Evolutionary conservation across 2,329 filamentous ascomycete species (phyloP), one percentile per base, ranked within the genome.

Genomic region (Calonectria ilicicola): DNA sequence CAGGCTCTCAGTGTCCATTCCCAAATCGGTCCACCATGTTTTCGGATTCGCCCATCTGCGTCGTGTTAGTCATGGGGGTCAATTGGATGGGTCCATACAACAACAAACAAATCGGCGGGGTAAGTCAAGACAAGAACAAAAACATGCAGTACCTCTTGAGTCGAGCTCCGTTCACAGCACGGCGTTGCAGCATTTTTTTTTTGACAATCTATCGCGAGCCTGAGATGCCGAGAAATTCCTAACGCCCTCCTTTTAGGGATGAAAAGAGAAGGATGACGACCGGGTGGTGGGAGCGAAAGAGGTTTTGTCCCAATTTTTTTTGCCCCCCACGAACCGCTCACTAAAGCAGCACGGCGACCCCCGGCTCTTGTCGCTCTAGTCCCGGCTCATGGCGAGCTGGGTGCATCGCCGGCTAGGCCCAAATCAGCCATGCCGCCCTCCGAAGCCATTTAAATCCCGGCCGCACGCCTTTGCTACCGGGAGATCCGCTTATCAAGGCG

Each of bases 1-100:
- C 42, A 72, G 26, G n/a, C 56, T 65, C 42, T 72, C 70, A 23
- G 38, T 38, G 65, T 72, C 66, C 65, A 72, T 72, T 7, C 35
- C 70, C 2, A 72, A 51, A 27, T 35, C 62, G n/a, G 58, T 21
- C 70, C 70, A 72, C 70, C 70, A 69, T 21, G 49, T 29, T 38
- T 46, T 65, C 35, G 60, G 65, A 29, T 44, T 72, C 42, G 19
- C 26, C 70, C 70, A 72, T 62, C 70, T 72, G 35, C 46, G 29
- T 7, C 2, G 29, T 26, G n/a, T n/a, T 44, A 66, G 47, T 47
- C 49, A 65, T 19, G 53, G n/a, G 26, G 47, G 35, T 32, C 19
- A 10, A 17, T 15, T 21, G 35, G 23, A 29, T 5, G 27, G 27
- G 17, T 47, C 44, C 38, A 35, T 26, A 46, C n/a, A 21, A 35